Percentiles rank a stretch among this genome's conserved stretches.
phyloP scores from a whole-genome alignment of 257 asterid genomes.

The Avicennia marina region DNA sequence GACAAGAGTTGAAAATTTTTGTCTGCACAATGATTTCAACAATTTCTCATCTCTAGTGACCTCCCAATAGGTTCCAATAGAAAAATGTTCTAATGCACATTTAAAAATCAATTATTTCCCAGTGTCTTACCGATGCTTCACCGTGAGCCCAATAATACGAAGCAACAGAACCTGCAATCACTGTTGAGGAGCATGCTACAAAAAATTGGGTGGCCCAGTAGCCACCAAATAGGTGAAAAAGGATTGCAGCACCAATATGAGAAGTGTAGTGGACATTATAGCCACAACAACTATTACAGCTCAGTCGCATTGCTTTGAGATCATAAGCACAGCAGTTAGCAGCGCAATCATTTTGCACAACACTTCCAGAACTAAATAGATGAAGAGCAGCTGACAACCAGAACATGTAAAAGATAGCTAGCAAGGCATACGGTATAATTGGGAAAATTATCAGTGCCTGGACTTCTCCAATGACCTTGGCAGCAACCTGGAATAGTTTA shows the following conservation, averaged over 20 bases:
- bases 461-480: slow-evolving; percentile 97
- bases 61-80: too few species aligned
- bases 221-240: slow-evolving; percentile 91
- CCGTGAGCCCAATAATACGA: slow-evolving; percentile 96
- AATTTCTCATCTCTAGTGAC: too few species aligned
- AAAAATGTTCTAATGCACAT: too few species aligned
- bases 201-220: slow-evolving; percentile 93
- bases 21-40: background rate
- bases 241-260: slow-evolving; percentile 73
- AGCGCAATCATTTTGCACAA: slow-evolving; percentile 70
- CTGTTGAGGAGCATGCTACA: slow-evolving; percentile 74
- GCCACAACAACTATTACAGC: slow-evolving; percentile 93
- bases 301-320: slow-evolving; percentile 66
- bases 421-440: slow-evolving; percentile 66
- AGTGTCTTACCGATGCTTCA: slow-evolving; percentile 62
- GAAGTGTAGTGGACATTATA: slow-evolving; percentile 70
- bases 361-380: slow-evolving; percentile 88
- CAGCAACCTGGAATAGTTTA: slow-evolving; percentile 86
- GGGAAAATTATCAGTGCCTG: slow-evolving; percentile 88
- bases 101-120: background rate
- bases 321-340: slow-evolving; percentile 94
- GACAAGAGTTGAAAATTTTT: background rate
- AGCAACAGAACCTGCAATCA: slow-evolving; percentile 94
- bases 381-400: slow-evolving; percentile 94
- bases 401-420: slow-evolving; percentile 82